These are phyloP conservation scores for Fusarium sp. DNA, from an alignment of 2,329 filamentous ascomycete genomes.

Conservation along the genomic window DNA sequence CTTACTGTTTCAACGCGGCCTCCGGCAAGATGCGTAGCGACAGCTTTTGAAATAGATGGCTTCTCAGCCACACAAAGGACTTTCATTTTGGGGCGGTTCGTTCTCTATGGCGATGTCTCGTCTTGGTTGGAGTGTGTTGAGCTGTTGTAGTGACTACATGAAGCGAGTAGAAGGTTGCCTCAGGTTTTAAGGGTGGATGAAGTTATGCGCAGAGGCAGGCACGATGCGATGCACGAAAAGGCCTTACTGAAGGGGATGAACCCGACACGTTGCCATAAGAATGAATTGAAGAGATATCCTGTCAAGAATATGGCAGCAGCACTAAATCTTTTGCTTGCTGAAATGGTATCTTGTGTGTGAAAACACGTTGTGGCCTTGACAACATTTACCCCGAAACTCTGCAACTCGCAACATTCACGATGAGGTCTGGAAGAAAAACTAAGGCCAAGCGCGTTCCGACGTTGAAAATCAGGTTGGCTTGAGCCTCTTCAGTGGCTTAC, in stretches of 20 bases:
- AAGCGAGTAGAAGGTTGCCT: slow-evolving; percentile 25
- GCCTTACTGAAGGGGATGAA: slow-evolving; percentile 14
- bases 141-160: slow-evolving; percentile 13
- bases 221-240: slow-evolving; percentile 28
- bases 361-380: slow-evolving; percentile 1
- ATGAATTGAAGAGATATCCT: slow-evolving; percentile 30
- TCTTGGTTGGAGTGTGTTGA: neutral
- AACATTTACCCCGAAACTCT: neutral
- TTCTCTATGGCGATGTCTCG: neutral
- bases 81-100: slow-evolving; percentile 55
- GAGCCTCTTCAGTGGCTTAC: slow-evolving; percentile 30
- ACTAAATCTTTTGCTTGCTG: slow-evolving; percentile 1
- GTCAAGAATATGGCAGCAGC: neutral
- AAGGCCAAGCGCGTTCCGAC: neutral
- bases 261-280: slow-evolving; percentile 14
- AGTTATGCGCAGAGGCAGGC: slow-evolving; percentile 22
- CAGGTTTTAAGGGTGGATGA: slow-evolving; percentile 22
- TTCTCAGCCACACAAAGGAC: slow-evolving; percentile 73
- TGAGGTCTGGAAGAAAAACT: slow-evolving; percentile 5
- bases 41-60: slow-evolving; percentile 94
- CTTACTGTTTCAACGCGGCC: slow-evolving; percentile 77
- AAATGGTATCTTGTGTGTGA: neutral
- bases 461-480: slow-evolving; percentile 32
- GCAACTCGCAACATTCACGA: slow-evolving; percentile 25
- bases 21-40: slow-evolving; percentile 89